A percentile compares a stretch with the other conserved stretches of the same genome.
These are phyloP conservation scores for Pestalotiopsis sp. DNA, from an alignment of 2,329 filamentous ascomycete genomes.

Conservation along the genomic window DNA sequence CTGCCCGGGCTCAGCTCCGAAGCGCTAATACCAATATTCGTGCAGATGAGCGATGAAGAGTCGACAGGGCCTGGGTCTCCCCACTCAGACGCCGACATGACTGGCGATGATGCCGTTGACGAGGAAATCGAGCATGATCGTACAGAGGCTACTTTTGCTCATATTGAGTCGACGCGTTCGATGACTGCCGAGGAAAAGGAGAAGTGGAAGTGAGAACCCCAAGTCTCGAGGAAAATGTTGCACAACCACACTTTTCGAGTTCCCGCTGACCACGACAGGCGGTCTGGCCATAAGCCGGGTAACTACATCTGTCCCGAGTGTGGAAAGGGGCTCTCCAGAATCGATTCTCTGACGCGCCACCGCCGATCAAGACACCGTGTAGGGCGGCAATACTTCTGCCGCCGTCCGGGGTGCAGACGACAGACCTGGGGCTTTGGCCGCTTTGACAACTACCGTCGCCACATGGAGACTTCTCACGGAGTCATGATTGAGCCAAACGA, in stretches of 20 bases:
- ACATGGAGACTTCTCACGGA: constrained; percentile 12
- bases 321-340: constrained; percentile 11
- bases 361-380: constrained; percentile 11
- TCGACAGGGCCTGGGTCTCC: neutral
- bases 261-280: neutral
- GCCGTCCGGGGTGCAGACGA: neutral
- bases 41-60: constrained; percentile 3
- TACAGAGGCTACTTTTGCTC: constrained; percentile 4
- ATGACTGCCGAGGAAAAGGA: constrained; percentile 4
- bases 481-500: constrained; percentile 4
- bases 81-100: neutral
- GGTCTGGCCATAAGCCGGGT: neutral
- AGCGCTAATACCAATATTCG: neutral
- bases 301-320: constrained; percentile 12
- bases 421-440: constrained; percentile 8
- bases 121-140: neutral
- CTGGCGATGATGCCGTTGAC: neutral
- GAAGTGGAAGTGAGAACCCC: constrained; percentile 6
- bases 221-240: neutral
- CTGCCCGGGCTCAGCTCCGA: neutral
- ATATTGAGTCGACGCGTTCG: neutral
- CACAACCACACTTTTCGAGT: neutral
- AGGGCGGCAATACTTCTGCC: constrained; percentile 12
- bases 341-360: constrained; percentile 13
- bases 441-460: constrained; percentile 9